Base-by-base conservation (phyloP, 208 protist species). In the Crithidia brevicula region DNA sequence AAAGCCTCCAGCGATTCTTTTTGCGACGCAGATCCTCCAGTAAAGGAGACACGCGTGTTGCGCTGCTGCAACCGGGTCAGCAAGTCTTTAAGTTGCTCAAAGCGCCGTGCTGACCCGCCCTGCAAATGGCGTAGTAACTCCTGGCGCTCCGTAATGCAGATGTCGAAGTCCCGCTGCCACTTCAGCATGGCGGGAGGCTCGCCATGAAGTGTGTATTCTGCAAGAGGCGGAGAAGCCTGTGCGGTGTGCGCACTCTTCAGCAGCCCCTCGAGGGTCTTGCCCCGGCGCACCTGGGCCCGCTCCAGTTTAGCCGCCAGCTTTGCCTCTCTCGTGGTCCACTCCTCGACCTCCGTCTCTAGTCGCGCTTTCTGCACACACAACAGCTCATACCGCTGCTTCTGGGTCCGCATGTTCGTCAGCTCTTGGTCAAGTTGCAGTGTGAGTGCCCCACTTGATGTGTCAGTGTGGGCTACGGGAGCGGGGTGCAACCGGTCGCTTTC, bases 141-240 rank as follows among this genome's bases (percentile, higher is more conserved):
- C 15, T 11, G 23, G 1, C 58, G 57, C 50, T 61, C 51, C 47
- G 20, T 73, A 27, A 73, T 65, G 40, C 58, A 66, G 8, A 65
- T 58, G 11, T 62, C 43, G 22, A 73, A 30, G 1, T 59, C 50
- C 18, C 43, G 36, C 58, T 64, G 25, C 28, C 57, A 52, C 43
- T 36, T 36, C 4, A 30, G 16, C 36, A 23, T 9, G 1, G 11
- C 11, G 16, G 31, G 10, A 2, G 31, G 3, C 25, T 27, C 34
- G 27, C 16, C 20, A 20, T 4, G 13, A 6, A 10, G n/a, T 22
- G 23, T 15, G 1, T 7, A 43, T 15, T 5, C 8, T 4, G 20
- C n/a, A 38, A 20, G n/a, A n/a, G 31, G 22, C 16, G 38, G n/a
- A 1, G n/a, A n/a, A n/a, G n/a, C n/a, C n/a, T 16, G 27, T 16